Conservation (phyloP, 2,329 filamentous ascomycete genomes). For the Cytospora paraplurivora region DNA sequence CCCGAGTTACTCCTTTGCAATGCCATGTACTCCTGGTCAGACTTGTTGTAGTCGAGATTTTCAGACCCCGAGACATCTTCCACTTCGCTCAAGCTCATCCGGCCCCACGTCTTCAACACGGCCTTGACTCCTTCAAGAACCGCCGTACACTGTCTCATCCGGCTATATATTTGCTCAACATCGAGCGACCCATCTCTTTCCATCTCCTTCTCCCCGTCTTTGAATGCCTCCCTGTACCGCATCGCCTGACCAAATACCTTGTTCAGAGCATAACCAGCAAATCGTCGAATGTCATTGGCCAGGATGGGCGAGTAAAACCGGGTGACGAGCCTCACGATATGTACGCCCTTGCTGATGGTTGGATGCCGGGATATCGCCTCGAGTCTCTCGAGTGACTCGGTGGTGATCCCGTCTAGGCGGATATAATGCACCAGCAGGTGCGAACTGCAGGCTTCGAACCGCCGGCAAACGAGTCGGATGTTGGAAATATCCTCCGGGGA, state of each 20-base stretch:
- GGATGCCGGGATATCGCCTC: conserved; percentile 23
- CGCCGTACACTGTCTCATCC: background rate
- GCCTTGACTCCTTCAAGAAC: conserved; percentile 15
- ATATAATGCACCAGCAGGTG: conserved; percentile 22
- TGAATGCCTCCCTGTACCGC: conserved; percentile 4
- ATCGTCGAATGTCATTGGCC: conserved; percentile 8
- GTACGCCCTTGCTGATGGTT: conserved; percentile 11
- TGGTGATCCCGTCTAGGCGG: conserved; percentile 11
- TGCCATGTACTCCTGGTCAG: conserved; percentile 8
- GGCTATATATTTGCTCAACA: background rate
- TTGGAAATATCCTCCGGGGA: conserved; percentile 16
- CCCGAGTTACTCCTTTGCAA: conserved; percentile 9
- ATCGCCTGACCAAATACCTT: conserved; percentile 1
- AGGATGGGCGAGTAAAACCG: conserved; percentile 5
- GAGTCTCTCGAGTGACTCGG: conserved; percentile 17
- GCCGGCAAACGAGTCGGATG: conserved; percentile 21
- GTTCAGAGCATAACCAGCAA: conserved; percentile 18
- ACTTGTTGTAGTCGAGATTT: conserved; percentile 5
- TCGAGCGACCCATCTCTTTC: background rate
- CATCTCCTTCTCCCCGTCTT: background rate
- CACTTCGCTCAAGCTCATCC: background rate
- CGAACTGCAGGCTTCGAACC: conserved; percentile 18
- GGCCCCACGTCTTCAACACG: conserved; percentile 16
- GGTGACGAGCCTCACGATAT: conserved; percentile 8
- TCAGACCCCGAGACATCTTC: background rate